Evolutionary conservation across 1,139 yeast genomes (phyloP), one percentile per base, ranked within the genome.

Genomic region (Barnettozyma hawaiiensis): DNA sequence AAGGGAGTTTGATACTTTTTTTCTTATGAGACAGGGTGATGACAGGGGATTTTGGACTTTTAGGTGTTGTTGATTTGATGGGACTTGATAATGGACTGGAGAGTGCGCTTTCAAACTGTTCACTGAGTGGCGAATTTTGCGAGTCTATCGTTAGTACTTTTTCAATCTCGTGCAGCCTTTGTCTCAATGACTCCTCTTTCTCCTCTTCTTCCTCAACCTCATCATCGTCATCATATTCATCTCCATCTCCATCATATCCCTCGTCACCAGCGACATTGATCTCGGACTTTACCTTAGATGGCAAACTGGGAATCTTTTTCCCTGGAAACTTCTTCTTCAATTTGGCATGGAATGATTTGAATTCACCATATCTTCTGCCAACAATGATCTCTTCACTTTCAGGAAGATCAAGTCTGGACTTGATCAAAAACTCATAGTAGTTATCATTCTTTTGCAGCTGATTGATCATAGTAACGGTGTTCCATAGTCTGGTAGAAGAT

Each of bases 291-390:
- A 73, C 71, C 65, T 81, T 64, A 39, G 75, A 55, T 54, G 97
- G 87, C 12, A 85, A 63, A 10, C 70, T 71, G 0, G 94, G 84
- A 26, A 85, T 57, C 56, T 74, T 74, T 39, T 81, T 71, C 0
- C 95, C 95, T 0, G 96, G 95, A 52, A 77, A 82, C 40, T 66
- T 68, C 37, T 66, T 66, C 44, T 71, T 73, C 44, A 89, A 64
- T 12, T 62, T 57, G 22, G 65, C 62, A 42, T 81, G 78, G 31
- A 90, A 64, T 3, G 63, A 63, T 46, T 69, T 71, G 58, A 90
- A 89, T 16, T 85, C 86, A 5, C 73, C 66, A 57, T 85, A 89
- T 7, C 82, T 64, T 43, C 87, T 70, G 0, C 78, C 70, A 1
- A 83, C 75, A 54, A 70, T 47, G 49, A 63, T 37, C 49, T 53